Evolutionary conservation across 768 basidiomycete species (phyloP).

Genomic region (Tylopilus intermedius): DNA sequence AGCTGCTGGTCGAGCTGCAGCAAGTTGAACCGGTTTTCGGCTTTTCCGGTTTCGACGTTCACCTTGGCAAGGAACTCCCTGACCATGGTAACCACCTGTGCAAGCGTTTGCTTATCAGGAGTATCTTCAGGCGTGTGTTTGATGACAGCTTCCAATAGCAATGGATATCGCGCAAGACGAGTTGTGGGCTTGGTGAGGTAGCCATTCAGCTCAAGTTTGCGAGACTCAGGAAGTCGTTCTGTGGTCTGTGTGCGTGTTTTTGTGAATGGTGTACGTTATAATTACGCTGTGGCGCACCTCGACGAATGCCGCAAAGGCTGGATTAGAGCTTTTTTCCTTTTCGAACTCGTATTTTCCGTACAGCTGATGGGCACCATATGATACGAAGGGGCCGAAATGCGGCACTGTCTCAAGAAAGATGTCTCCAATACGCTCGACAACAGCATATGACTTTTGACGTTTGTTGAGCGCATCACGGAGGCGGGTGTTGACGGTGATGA

Average conservation of each 20-base stretch:
- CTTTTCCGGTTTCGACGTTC: conserved; percentile 89
- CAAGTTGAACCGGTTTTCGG: conserved; percentile 95
- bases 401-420: conserved; percentile 83
- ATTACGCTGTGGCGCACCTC: conserved; percentile 51
- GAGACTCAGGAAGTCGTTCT: conserved; percentile 89
- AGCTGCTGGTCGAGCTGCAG: conserved; percentile 91
- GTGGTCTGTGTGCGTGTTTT: conserved; percentile 51
- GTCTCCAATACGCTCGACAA: conserved; percentile 90
- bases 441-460: conserved; percentile 90
- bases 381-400: conserved; percentile 87
- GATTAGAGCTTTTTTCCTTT: conserved; percentile 93
- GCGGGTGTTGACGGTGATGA: conserved; percentile 84
- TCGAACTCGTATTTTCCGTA: conserved; percentile 99
- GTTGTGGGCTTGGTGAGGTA: conserved; percentile 98
- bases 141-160: conserved; percentile 84
- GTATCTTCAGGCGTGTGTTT: conserved; percentile 91
- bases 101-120: conserved; percentile 73
- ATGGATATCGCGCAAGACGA: conserved; percentile 91
- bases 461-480: conserved; percentile 93
- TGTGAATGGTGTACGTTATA: not conserved
- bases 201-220: conserved; percentile 95
- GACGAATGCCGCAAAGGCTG: conserved; percentile 90
- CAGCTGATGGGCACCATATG: conserved; percentile 92
- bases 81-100: conserved; percentile 71
- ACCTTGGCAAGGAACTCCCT: conserved; percentile 83